Percentiles rank a stretch among this genome's conserved stretches.
Evolutionary conservation across 257 asterid species (phyloP).

Genomic region (Salvia hispanica): DNA sequence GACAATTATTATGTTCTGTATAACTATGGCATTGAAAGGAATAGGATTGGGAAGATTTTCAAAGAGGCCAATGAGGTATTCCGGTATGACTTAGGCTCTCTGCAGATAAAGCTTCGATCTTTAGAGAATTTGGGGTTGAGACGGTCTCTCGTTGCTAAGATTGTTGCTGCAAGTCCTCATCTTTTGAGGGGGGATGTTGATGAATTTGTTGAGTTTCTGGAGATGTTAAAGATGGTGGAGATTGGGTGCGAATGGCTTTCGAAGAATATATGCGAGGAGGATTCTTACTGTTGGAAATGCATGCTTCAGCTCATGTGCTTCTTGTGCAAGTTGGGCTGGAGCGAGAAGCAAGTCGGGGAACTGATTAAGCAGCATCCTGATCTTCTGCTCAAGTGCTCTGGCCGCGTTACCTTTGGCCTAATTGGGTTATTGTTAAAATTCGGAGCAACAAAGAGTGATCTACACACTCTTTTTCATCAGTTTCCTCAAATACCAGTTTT

Average conservation of each 20-base stretch:
- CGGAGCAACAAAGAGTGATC: slow-evolving; percentile 42
- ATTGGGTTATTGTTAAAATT: slow-evolving; percentile 59
- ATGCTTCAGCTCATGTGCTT: slow-evolving; percentile 48
- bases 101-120: slow-evolving; percentile 51
- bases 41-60: slow-evolving; percentile 60
- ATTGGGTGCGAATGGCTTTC: slow-evolving; percentile 49
- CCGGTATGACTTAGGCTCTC: slow-evolving; percentile 42
- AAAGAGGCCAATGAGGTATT: slow-evolving; percentile 59
- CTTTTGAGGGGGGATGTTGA: slow-evolving; percentile 44
- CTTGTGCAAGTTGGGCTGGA: slow-evolving; percentile 45
- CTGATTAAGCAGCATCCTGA: slow-evolving; percentile 45
- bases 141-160: slow-evolving; percentile 51
- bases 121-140: slow-evolving; percentile 51
- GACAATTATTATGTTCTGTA: slow-evolving; percentile 62
- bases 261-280: slow-evolving; percentile 43
- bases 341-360: slow-evolving; percentile 41
- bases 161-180: slow-evolving; percentile 56
- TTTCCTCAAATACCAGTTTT: slow-evolving; percentile 48
- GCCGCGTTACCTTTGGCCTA: slow-evolving; percentile 42
- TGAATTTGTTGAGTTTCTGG: slow-evolving; percentile 46
- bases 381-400: slow-evolving; percentile 57
- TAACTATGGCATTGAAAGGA: slow-evolving; percentile 59
- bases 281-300: slow-evolving; percentile 49
- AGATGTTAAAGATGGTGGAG: slow-evolving; percentile 45
- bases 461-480: slow-evolving; percentile 41